Base-by-base conservation (phyloP, 768 basidiomycete genomes). In the Chlorophyllum brunneum region DNA sequence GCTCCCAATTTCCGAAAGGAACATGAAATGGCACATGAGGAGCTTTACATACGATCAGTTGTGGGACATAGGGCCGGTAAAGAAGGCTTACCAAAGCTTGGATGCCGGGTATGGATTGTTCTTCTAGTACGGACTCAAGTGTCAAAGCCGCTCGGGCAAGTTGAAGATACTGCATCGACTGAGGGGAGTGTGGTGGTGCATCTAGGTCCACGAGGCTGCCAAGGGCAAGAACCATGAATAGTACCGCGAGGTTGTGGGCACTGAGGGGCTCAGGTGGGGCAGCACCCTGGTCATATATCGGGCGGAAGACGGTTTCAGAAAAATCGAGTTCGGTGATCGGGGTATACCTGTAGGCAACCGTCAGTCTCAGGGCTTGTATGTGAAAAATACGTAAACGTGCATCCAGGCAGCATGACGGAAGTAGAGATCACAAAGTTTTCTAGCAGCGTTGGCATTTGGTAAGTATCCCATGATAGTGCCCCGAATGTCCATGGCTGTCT, bases 361-460 rank as follows among this genome's bases (percentile, higher is more conserved):
- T 49, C 53, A 40, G 51, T 48, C 18, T 37, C 13, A 40, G 45
- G 29, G 11, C 5, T 18, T 23, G 27, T 22, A 34, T n/a, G 29
- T 49, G 51, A 23, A 34, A 38, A 15, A 18, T 42, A 47, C 11
- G 29, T 50, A 30, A 50, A 73, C 84, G 56, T 63, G 84, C 85
- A 86, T 83, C 84, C 84, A 87, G 42, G 81, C 83, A 45, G 81
- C 83, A 63, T 86, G 80, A 58, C 76, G 76, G 65, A 75, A 87
- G 65, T 87, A 87, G 30, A 77, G 70, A 37, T 77, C 70, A 48
- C 72, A 70, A 33, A 82, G 67, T 31, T 59, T 65, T 58, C 63
- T 62, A 3, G 78, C 77, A n/a, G 58, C 54, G 11, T 61, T 53
- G 22, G 61, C 57, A 16, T 62, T 65, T 10, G 85, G 85, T 11